phyloP scores from a whole-genome alignment of 169 alveolate species.

The Perkinsus olseni region DNA sequence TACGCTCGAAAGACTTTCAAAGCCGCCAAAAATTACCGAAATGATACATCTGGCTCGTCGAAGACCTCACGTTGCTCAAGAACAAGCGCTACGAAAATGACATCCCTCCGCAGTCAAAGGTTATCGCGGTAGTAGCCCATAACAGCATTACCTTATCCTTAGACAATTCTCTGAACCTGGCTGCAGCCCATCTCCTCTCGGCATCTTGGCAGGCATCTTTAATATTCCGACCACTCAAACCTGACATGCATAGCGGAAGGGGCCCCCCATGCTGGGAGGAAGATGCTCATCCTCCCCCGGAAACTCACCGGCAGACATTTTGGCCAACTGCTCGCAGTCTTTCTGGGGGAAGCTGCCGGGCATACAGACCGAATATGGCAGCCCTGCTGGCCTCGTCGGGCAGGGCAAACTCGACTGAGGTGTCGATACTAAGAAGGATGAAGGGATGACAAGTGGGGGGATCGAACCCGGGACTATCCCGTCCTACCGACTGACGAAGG shows the following conservation, averaged over 20 bases:
- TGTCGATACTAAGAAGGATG: conserved; percentile 41
- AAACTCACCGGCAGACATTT: conserved; percentile 38
- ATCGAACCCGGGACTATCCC: neutral
- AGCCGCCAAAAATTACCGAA: too few species aligned
- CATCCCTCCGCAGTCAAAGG: too few species aligned
- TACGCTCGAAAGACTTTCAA: too few species aligned
- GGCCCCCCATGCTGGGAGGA: neutral
- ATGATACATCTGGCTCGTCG: too few species aligned
- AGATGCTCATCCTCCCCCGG: neutral
- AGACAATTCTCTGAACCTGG: conserved; percentile 38
- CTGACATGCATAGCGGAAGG: neutral
- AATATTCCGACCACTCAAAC: conserved; percentile 16
- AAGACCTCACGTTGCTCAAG: neutral
- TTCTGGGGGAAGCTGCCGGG: conserved; percentile 49
- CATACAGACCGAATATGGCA: conserved; percentile 60
- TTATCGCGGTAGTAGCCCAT: too few species aligned
- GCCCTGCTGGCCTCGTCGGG: conserved; percentile 61
- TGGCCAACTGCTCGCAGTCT: conserved; percentile 44
- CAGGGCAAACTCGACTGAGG: conserved; percentile 45
- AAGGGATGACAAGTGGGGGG: neutral
- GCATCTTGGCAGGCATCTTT: conserved; percentile 69
- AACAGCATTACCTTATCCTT: neutral
- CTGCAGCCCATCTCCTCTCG: conserved; percentile 75
- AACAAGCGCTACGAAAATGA: too few species aligned
- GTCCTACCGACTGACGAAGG: conserved; percentile 51